Evolutionary conservation across 306 rosid genomes (phyloP), one percentile per base, ranked within the genome.

Genomic region (Coriaria nepalensis): DNA sequence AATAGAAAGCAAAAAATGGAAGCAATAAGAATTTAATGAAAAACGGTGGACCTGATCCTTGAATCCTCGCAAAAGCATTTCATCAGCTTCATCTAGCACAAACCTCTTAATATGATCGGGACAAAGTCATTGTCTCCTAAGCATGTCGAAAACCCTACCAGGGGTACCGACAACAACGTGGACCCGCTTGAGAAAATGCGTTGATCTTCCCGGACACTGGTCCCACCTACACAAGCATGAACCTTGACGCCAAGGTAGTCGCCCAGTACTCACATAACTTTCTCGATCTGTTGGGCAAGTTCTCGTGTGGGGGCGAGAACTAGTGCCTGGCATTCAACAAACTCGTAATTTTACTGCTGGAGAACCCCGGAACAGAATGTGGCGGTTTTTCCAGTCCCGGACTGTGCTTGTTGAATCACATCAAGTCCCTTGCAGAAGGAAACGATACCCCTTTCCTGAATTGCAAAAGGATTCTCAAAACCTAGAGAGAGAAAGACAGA

Each of bases 231-330:
- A 67, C 87, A 82, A 33, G 86, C 83, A 73, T 82, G 86, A 55
- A 78, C 86, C 77, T 75, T 78, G 59, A 75, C 93, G 46, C 87
- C 93, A 10, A 78, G 78, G 44, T 75, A 75, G 68, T 82, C 79
- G 47, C 93, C 93, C 0, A 82, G 69, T 5, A 83, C 93, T 14
- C 86, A 70, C 83, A 75, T 78, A 58, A 78, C 79, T 83, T 78
- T 82, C 57, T 81, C 93, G 59, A 81, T 81, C 68, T 81, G 86
- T 43, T 78, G 93, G 4, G 93, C 86, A 52, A 82, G 82, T 48
- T 82, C 93, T 36, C 93, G 72, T 15, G 93, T 82, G 49, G 86
- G 93, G 49, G 83, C 86, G 63, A 82, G 86, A 73, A 82, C 93
- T 45, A 78, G 63, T 10, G 93, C 66, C 61, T 82, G 93, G 74